Base-by-base conservation (phyloP, 2,329 filamentous ascomycete species). In the Scolecobasidium constrictum region DNA sequence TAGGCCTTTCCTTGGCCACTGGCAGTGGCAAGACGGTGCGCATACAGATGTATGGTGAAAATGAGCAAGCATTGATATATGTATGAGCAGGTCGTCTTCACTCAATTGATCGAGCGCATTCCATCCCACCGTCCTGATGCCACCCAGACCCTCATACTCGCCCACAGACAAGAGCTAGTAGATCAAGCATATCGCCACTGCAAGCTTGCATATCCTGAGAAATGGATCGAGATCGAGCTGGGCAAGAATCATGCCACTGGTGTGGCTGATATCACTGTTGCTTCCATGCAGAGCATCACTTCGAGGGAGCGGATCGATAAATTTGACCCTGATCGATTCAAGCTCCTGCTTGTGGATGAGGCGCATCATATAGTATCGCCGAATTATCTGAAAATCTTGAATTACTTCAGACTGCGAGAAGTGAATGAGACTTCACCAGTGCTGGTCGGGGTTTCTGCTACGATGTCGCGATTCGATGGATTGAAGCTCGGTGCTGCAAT, bases 341-440 rank as follows among this genome's bases (percentile, higher is more conserved):
- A 98, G 62, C 75, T 98, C 0, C 67, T 98, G 0, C 72, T 98
- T 3, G 90, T 98, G 3, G 92, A 98, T 50, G 92, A 98, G 63
- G 92, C 90, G 4, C 92, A 98, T 59, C 92, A 98, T 61, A 94
- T 96, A 42, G 88, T 95, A 35, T 84, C 92, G 1, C 72, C 77
- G 2, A 78, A 79, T 5, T 96, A 96, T 55, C 69, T 93, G 48
- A 72, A 74, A 34, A 73, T 79, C 0, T 67, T 98, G 38, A 67
- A 73, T n/a, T 78, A 96, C 59, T 94, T 98, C 58, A 77, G 80
- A 0, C 71, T 94, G 49, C 66, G 69, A 11, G 44, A 61, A 57
- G 37, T 61, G 57, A 56, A 60, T 43, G 50, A 61, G 3, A 46
- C 58, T 26, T 69, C 73, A 11, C 81, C 85, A 0, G 74, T 78